phyloP scores from a whole-genome alignment of 192 early-diverging fungal genomes.

The Geosiphon pyriformis region DNA sequence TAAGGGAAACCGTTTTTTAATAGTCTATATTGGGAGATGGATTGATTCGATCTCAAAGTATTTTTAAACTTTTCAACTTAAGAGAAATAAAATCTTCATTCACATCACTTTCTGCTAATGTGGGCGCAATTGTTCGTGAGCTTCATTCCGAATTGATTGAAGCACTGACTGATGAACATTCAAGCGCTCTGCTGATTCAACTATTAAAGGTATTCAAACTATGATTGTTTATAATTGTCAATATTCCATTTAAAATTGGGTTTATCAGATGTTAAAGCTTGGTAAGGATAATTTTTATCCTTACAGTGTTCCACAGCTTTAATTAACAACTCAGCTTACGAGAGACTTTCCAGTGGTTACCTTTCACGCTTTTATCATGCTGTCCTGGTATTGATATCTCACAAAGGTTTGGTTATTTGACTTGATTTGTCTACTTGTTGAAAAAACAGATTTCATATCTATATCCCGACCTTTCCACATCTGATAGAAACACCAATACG shows the following conservation, averaged over 20 bases:
- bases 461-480: too few species aligned
- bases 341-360: slow-evolving; percentile 33
- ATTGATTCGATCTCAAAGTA: not conserved
- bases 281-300: not conserved
- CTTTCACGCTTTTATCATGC: slow-evolving; percentile 27
- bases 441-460: too few species aligned
- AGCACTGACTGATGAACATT: slow-evolving; percentile 28
- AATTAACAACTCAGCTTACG: slow-evolving; percentile 34
- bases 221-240: not conserved
- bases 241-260: too few species aligned
- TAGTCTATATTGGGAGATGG: not conserved
- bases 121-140: slow-evolving; percentile 35
- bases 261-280: too few species aligned
- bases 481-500: slow-evolving; percentile 8
- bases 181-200: slow-evolving; percentile 14
- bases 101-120: slow-evolving; percentile 37
- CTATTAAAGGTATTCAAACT: slow-evolving; percentile 31
- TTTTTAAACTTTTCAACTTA: not conserved
- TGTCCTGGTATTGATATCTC: not conserved
- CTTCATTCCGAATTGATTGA: slow-evolving; percentile 33
- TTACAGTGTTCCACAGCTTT: slow-evolving; percentile 24
- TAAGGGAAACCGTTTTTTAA: slow-evolving; percentile 25
- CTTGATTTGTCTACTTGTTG: too few species aligned
- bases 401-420: slow-evolving; percentile 4
- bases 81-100: slow-evolving; percentile 41